A percentile compares a stretch with the other conserved stretches of the same genome.
These are phyloP conservation scores for Penicillium roqueforti DNA, from an alignment of 495 filamentous ascomycete species.

Conservation along the genomic window DNA sequence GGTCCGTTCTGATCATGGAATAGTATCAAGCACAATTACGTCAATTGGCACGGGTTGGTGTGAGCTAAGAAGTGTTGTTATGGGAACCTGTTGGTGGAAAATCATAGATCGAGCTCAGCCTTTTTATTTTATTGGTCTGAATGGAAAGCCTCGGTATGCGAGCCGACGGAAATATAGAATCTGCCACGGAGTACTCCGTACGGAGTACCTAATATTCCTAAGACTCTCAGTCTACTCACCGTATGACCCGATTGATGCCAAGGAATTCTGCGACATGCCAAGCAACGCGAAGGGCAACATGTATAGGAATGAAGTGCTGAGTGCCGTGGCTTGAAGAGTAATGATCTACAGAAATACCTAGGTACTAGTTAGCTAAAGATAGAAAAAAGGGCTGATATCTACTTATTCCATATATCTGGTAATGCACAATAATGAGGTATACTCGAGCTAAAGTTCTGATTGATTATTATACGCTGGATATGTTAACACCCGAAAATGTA, in stretches of 20 bases:
- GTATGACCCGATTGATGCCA: slow-evolving; percentile 8
- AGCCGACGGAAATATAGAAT: slow-evolving; percentile 4
- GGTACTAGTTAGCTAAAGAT: background rate
- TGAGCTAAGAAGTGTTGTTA: background rate
- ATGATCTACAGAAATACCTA: slow-evolving; percentile 14
- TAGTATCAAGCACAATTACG: slow-evolving; percentile 14
- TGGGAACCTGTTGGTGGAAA: slow-evolving; percentile 3
- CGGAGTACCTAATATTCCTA: too few species aligned
- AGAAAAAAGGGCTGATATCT: too few species aligned
- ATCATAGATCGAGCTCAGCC: background rate
- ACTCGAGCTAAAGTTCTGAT: background rate
- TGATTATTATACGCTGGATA: background rate
- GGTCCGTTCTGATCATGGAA: slow-evolving; percentile 18
- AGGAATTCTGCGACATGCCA: slow-evolving; percentile 16
- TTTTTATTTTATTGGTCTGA: background rate
- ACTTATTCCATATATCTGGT: background rate
- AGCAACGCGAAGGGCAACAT: slow-evolving; percentile 3
- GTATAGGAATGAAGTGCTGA: background rate
- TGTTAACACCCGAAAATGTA: background rate
- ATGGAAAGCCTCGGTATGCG: background rate
- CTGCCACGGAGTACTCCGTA: background rate
- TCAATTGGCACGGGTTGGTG: background rate
- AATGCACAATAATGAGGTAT: background rate
- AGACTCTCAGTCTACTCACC: background rate
- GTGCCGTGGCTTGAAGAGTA: slow-evolving; percentile 21